Base-by-base conservation (phyloP, 768 basidiomycete genomes). In the Amanita rubescens region DNA sequence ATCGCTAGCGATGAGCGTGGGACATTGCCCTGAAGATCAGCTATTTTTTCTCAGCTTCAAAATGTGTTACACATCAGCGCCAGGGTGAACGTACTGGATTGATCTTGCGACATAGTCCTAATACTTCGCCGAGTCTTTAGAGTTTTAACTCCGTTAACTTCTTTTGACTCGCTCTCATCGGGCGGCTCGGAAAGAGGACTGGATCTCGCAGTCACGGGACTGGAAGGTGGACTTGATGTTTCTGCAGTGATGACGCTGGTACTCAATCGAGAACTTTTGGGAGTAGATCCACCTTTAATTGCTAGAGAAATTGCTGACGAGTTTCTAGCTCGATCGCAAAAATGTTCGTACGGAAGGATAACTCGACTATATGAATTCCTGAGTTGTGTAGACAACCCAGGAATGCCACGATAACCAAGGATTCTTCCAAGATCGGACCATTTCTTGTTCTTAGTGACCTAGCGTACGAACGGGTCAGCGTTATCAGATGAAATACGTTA, bases 261-360 rank as follows among this genome's bases (percentile, higher is more conserved):
- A 59, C 66, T 73, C 56, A 73, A 67, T 50, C 75, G 77, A 48
- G 71, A 67, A 15, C 68, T 64, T 68, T 78, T 84, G 51, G 79
- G 68, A 42, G 68, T 67, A 32, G 67, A 59, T 51, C 73, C 74
- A 62, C 77, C 79, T 58, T 78, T 65, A 53, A 59, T 55, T 17
- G 74, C 69, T 8, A 77, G 74, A 53, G 72, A 72, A 54, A 74
- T 69, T 46, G 70, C 63, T 22, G 85, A 80, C 27, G 83, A 84
- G 61, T 80, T 84, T 55, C 82, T 79, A 42, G 84, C 88, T 46
- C 84, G 80, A 45, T 85, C 81, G 54, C 83, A 85, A 66, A 92
- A 97, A 62, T 90, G 82, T 63, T 98, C 95, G 62, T 92, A 99
- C n/a, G 96, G 96, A 41, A 93, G 79, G 60, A 99, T 90, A 64